Percentiles rank a stretch among this genome's conserved stretches.
phyloP scores from a whole-genome alignment of 192 early-diverging fungal genomes.

The Linnemannia exigua region DNA sequence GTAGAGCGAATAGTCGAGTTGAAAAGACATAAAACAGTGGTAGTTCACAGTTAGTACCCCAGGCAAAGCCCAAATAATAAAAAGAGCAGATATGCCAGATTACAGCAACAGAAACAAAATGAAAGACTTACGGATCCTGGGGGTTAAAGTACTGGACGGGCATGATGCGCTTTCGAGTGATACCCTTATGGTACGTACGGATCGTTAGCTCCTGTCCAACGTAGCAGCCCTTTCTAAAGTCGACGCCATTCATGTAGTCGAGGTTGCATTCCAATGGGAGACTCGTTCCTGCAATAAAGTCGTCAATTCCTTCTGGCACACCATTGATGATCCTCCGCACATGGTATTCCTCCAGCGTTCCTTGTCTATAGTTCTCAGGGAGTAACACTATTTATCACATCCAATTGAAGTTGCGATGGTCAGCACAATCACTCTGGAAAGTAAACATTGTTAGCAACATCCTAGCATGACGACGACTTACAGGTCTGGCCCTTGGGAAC shows the following conservation, averaged over 20 bases:
- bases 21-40: neutral
- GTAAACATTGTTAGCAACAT: neutral
- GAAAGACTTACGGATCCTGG: slow-evolving; percentile 59
- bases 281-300: slow-evolving; percentile 77
- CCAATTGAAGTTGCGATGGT: neutral
- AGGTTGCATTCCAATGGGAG: slow-evolving; percentile 94
- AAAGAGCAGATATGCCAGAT: neutral
- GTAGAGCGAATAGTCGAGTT: neutral
- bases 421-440: neutral
- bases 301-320: slow-evolving; percentile 90
- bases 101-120: too few relatives aligned
- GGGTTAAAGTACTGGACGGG: slow-evolving; percentile 77
- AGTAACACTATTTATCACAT: slow-evolving; percentile 51
- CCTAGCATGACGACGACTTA: slow-evolving; percentile 6
- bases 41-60: slow-evolving; percentile 19
- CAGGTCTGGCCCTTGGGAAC: slow-evolving; percentile 45
- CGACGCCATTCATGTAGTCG: slow-evolving; percentile 94
- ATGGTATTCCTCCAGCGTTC: slow-evolving; percentile 71
- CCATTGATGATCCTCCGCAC: slow-evolving; percentile 88
- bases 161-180: slow-evolving; percentile 92
- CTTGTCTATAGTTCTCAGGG: slow-evolving; percentile 67
- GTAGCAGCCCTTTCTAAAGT: slow-evolving; percentile 98
- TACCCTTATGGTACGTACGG: slow-evolving; percentile 95
- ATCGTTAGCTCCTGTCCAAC: slow-evolving; percentile 99
- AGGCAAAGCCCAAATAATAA: neutral